Conservation (phyloP, 768 basidiomycete genomes). For the Lepiota venenata region DNA sequence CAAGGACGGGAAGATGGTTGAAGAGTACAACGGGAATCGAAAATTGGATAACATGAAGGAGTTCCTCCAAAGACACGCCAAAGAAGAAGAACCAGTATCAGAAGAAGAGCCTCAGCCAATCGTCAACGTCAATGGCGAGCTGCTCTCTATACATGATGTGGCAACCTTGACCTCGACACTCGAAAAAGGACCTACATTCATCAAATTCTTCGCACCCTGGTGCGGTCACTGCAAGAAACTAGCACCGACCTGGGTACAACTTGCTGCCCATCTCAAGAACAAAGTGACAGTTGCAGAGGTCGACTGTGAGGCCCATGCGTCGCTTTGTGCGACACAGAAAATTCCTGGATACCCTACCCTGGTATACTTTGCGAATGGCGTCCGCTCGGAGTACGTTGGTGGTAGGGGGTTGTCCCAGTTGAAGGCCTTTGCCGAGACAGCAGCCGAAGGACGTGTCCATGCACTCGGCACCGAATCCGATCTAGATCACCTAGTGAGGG, state of each 20-base stretch:
- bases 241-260: slow-evolving; percentile 74
- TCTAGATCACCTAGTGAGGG: slow-evolving; percentile 34
- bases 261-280: slow-evolving; percentile 67
- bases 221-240: slow-evolving; percentile 97
- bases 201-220: slow-evolving; percentile 90
- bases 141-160: slow-evolving; percentile 28
- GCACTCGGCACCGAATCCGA: slow-evolving; percentile 18
- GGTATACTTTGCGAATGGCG: slow-evolving; percentile 56
- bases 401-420: slow-evolving; percentile 70
- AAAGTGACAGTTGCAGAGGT: slow-evolving; percentile 82
- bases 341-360: slow-evolving; percentile 86
- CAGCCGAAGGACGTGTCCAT: slow-evolving; percentile 60
- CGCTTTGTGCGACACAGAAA: slow-evolving; percentile 61
- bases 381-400: slow-evolving; percentile 72
- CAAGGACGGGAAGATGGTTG: slow-evolving; percentile 57
- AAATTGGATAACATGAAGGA: slow-evolving; percentile 49
- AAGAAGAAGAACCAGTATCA: slow-evolving; percentile 8
- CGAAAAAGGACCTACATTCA: slow-evolving; percentile 42
- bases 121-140: slow-evolving; percentile 34
- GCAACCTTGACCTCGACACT: slow-evolving; percentile 37
- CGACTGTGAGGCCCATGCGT: slow-evolving; percentile 76
- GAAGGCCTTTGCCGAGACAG: slow-evolving; percentile 71
- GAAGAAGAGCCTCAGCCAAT: slow-evolving; percentile 17
- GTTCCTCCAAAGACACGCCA: slow-evolving; percentile 48
- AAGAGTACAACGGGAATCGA: slow-evolving; percentile 52